Evolutionary conservation across 176 grass and related monocot genomes (phyloP).

Genomic region (Phragmites australis): DNA sequence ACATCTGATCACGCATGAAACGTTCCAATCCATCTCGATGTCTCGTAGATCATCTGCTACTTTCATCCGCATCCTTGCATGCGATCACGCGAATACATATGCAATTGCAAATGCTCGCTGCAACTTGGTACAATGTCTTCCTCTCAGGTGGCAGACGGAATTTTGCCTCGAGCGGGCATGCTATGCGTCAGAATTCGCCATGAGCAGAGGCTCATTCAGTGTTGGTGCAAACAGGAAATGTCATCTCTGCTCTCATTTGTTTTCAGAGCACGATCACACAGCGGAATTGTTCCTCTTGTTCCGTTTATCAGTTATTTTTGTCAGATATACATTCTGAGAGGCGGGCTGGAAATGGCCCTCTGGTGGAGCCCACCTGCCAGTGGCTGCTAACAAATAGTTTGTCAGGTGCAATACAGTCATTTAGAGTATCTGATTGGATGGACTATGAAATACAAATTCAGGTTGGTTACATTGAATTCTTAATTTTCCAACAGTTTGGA

Average conservation of each 20-base stretch:
- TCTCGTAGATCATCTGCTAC: neutral
- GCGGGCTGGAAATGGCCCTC: neutral
- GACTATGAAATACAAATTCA: neutral
- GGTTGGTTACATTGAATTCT: neutral
- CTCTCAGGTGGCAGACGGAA: constrained; percentile 33
- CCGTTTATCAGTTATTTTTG: neutral
- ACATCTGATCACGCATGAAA: constrained; percentile 9
- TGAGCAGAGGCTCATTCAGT: neutral
- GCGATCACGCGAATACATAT: neutral
- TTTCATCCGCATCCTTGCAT: neutral
- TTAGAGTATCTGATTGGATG: neutral
- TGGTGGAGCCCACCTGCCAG: neutral
- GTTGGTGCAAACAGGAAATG: constrained; percentile 1
- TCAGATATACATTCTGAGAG: neutral
- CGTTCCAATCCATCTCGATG: constrained; percentile 4
- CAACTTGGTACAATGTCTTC: constrained; percentile 28
- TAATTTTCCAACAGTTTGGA: neutral
- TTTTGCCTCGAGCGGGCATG: neutral
- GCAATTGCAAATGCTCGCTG: constrained; percentile 17
- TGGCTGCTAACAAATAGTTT: neutral
- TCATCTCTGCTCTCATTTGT: neutral
- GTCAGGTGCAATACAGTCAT: neutral
- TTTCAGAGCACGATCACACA: constrained; percentile 1
- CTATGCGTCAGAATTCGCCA: constrained; percentile 9
- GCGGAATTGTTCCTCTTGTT: constrained; percentile 15